These are phyloP conservation scores for Fragilaria crotonensis DNA, from an alignment of 108 stramenopile species.

Conservation along the genomic window DNA sequence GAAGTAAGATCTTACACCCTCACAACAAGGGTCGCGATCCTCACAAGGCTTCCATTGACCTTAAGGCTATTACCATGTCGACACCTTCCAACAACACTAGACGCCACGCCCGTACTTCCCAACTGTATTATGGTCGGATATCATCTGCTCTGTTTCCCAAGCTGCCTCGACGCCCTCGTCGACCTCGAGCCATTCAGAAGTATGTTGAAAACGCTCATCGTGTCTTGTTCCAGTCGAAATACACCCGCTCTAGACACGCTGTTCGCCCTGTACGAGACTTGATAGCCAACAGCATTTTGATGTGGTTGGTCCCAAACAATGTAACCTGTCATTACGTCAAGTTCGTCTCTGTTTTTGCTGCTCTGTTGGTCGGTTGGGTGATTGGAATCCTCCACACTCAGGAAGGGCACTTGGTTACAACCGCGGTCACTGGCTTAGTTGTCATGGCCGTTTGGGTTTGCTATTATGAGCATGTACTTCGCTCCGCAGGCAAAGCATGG, in stretches of 20 bases:
- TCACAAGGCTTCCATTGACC: no score
- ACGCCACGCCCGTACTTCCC: not conserved
- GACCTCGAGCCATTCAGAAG: not conserved
- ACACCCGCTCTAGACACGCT: not conserved
- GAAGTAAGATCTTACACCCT: no score
- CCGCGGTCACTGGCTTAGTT: not conserved
- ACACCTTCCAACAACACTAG: no score
- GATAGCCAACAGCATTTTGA: conserved; percentile 20
- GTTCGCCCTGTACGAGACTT: conserved; percentile 22
- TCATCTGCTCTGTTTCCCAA: not conserved
- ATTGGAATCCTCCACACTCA: not conserved
- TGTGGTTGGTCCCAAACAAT: conserved; percentile 30
- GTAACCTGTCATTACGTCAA: conserved; percentile 14
- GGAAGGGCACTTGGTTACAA: not conserved
- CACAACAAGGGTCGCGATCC: no score
- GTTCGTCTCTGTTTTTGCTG: conserved; percentile 13
- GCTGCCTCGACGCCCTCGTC: not conserved
- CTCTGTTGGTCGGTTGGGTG: not conserved
- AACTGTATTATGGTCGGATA: not conserved
- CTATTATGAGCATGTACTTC: conserved; percentile 4
- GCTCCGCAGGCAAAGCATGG: conserved; percentile 26
- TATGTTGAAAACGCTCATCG: not conserved
- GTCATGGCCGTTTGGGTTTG: conserved; percentile 3
- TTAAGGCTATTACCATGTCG: no score
- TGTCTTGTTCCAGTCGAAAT: not conserved